Conservation (phyloP, 495 filamentous ascomycete genomes). For the Penicillium antarcticum region DNA sequence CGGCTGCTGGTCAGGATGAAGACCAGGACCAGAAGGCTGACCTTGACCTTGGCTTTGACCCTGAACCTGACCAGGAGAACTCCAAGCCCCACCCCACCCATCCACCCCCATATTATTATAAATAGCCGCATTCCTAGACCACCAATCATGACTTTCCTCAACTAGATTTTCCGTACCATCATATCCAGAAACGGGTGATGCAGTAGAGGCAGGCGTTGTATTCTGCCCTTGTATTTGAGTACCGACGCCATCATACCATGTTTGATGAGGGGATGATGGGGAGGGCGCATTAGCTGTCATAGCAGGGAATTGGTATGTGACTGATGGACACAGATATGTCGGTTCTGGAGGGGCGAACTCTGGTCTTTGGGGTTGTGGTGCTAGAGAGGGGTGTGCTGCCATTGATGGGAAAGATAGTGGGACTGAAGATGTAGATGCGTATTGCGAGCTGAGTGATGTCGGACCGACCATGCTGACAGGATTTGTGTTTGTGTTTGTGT, state of each 20-base stretch:
- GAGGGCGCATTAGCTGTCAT: slow-evolving; percentile 13
- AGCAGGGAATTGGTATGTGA: slow-evolving; percentile 16
- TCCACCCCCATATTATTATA: slow-evolving; percentile 41
- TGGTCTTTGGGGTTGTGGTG: slow-evolving; percentile 15
- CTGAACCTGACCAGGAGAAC: not conserved
- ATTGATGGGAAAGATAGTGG: slow-evolving; percentile 22
- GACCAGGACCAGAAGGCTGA: not conserved
- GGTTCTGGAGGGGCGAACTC: slow-evolving; percentile 33
- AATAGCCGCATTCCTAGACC: slow-evolving; percentile 48
- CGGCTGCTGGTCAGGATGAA: slow-evolving; percentile 6
- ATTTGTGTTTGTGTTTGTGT: not conserved
- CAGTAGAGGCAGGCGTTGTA: slow-evolving; percentile 19
- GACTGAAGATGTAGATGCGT: slow-evolving; percentile 6
- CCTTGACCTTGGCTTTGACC: not conserved
- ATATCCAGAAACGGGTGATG: slow-evolving; percentile 37
- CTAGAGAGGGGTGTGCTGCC: slow-evolving; percentile 16
- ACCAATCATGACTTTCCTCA: slow-evolving; percentile 58
- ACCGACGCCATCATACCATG: slow-evolving; percentile 29
- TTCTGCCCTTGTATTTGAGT: slow-evolving; percentile 16
- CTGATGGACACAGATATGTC: slow-evolving; percentile 33
- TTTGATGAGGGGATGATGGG: slow-evolving; percentile 3
- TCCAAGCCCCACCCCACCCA: slow-evolving; percentile 39
- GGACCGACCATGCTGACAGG: slow-evolving; percentile 5
- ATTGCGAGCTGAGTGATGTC: slow-evolving; percentile 13
- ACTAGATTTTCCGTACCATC: slow-evolving; percentile 48